Evolutionary conservation across 768 basidiomycete species (phyloP), one percentile per base, ranked within the genome.

Genomic region (Mycena kentingensis): DNA sequence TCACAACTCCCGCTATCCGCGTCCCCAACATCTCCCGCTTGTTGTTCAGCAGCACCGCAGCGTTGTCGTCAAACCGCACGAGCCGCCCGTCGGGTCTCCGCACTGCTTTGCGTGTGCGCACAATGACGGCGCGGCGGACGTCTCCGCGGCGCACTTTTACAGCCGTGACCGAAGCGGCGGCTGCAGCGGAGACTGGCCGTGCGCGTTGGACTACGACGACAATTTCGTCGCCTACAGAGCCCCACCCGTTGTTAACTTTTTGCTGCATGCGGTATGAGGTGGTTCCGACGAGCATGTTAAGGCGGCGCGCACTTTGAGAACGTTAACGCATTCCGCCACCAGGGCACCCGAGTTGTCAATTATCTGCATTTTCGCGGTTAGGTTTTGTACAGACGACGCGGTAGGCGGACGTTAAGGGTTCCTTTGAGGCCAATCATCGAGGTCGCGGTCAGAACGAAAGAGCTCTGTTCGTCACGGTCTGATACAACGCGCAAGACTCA

Each of bases 341-440:
- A 98, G 79, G 6, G 93, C 95, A 27, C 96, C 96, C 5, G 96
- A 94, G 71, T 98, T 98, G 77, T 98, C 96, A 69, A 98, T 97
- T 59, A 93, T 87, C 91, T 93, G 60, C 35, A n/a, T 13, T 25
- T 18, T 21, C 13, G 6, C 56, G 32, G 28, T 45, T 36, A 29
- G 21, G 16, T 25, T 7, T 18, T 19, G 34, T 35, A 22, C 43
- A 31, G 22, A 16, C 22, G 7, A 25, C 6, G 24, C 29, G 37
- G 15, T 41, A 50, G 21, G 70, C 82, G 49, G 60, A 91, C 93
- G 73, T 93, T 94, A 54, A 98, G 81, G 0, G 86, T 93, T 50
- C 85, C 82, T 68, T 98, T 98, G 64, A 98, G 90, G 53, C 94
- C 94, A 77, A 98, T 92, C 95, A 98, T 98, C 50, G 54, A n/a